These are phyloP conservation scores for Ascocoryne sarcoides DNA, from an alignment of 2,329 filamentous ascomycete genomes.

Conservation along the genomic window DNA sequence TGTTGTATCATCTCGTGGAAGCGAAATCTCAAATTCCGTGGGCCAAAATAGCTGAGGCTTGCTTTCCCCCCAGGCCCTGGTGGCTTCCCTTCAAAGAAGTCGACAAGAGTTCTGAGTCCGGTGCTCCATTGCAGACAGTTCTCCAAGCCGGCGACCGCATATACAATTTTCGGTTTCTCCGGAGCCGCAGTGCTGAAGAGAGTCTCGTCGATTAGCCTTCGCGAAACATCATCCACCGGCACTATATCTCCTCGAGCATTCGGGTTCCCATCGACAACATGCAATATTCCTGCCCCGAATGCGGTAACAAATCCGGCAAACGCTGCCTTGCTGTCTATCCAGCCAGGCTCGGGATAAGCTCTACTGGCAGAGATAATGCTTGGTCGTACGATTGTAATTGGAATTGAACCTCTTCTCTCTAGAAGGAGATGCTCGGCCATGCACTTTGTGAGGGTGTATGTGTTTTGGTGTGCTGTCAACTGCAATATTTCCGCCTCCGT, in stretches of 20 bases:
- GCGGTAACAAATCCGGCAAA: conserved; percentile 4
- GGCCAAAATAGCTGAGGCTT: conserved; percentile 1
- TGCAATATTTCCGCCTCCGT: conserved; percentile 1
- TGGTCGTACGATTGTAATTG: conserved; percentile 6
- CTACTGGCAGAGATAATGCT: conserved; percentile 7
- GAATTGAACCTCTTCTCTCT: not conserved
- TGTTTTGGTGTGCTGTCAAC: conserved; percentile 6
- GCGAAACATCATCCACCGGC: conserved; percentile 5
- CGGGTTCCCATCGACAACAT: conserved; percentile 6
- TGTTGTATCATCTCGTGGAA: not conserved
- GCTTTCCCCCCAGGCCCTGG: not conserved
- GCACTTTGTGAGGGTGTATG: conserved; percentile 9
- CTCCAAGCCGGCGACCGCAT: not conserved
- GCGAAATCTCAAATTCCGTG: not conserved
- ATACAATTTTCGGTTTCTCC: not conserved
- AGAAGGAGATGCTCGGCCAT: conserved; percentile 5
- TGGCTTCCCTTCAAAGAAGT: not conserved
- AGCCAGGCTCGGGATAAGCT: conserved; percentile 5
- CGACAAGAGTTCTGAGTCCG: not conserved
- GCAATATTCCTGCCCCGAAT: not conserved
- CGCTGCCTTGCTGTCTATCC: conserved; percentile 5
- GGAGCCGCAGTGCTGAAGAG: not conserved
- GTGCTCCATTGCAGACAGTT: not conserved
- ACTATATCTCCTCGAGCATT: conserved; percentile 4
- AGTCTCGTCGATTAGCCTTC: conserved; percentile 2